phyloP scores from a whole-genome alignment of 192 early-diverging fungal genomes.

The Podila minutissima region DNA sequence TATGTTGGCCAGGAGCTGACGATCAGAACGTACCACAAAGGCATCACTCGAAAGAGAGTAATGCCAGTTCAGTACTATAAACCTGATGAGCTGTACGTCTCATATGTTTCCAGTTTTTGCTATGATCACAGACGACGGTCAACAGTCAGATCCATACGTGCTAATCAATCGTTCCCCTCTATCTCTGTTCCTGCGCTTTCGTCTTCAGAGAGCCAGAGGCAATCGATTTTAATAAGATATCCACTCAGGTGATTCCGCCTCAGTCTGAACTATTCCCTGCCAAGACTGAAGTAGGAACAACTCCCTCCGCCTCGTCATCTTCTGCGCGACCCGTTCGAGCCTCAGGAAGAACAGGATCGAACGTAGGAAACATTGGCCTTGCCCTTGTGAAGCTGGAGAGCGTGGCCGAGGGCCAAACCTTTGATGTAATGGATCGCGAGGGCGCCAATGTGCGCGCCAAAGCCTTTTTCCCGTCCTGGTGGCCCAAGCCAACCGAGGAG shows the following conservation, averaged over 20 bases:
- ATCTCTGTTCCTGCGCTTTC: conserved; percentile 9
- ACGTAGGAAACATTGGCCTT: conserved; percentile 83
- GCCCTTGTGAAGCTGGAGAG: conserved; percentile 88
- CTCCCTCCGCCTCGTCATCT: conserved; percentile 38
- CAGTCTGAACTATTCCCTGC: conserved; percentile 33
- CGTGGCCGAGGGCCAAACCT: conserved; percentile 47
- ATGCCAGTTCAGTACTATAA: conserved; percentile 79
- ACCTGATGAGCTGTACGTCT: conserved; percentile 56
- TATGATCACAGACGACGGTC: conserved; percentile 1
- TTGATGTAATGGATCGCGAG: conserved; percentile 51
- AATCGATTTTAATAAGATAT: conserved; percentile 22
- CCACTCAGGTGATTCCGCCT: conserved; percentile 31
- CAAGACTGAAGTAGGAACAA: conserved; percentile 9
- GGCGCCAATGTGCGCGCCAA: conserved; percentile 31
- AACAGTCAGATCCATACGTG: conserved; percentile 14
- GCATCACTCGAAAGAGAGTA: conserved; percentile 92
- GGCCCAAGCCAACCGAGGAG: conserved; percentile 20
- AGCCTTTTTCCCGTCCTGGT: conserved; percentile 49
- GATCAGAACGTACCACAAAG: conserved; percentile 95
- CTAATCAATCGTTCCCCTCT: conserved; percentile 8
- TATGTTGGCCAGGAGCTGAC: conserved; percentile 99
- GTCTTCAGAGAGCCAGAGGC: conserved; percentile 49
- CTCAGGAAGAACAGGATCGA: conserved; percentile 73
- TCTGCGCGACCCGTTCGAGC: conserved; percentile 46
- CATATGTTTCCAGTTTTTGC: not conserved